A percentile compares a stretch with the other conserved stretches of the same genome.
phyloP scores from a whole-genome alignment of 495 filamentous ascomycete genomes.

The Thozetella sp. region DNA sequence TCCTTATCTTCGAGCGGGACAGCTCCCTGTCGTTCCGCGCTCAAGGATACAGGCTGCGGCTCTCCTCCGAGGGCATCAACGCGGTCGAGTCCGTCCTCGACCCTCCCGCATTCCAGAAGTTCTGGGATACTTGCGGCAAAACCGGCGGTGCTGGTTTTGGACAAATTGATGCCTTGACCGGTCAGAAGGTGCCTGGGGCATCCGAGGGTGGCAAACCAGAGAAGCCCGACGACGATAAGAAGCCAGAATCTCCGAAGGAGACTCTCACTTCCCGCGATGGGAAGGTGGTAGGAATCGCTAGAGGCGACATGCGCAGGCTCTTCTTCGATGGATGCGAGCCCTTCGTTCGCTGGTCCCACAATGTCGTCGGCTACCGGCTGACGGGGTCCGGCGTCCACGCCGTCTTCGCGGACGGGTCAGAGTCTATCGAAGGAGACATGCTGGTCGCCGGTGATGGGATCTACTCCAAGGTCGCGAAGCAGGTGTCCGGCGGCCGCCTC shows the following conservation, averaged over 20 bases:
- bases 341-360: slow-evolving; percentile 43
- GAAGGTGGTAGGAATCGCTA: slow-evolving; percentile 51
- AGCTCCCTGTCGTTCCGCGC: slow-evolving; percentile 47
- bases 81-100: slow-evolving; percentile 54
- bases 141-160: slow-evolving; percentile 46
- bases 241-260: slow-evolving; percentile 13
- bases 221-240: slow-evolving; percentile 3
- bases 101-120: slow-evolving; percentile 40
- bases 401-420: slow-evolving; percentile 49
- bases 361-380: slow-evolving; percentile 49
- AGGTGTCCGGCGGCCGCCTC: slow-evolving; percentile 47
- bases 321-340: slow-evolving; percentile 49
- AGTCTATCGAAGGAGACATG: slow-evolving; percentile 49
- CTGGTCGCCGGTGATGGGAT: slow-evolving; percentile 54
- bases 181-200: slow-evolving; percentile 17
- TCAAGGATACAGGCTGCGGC: slow-evolving; percentile 57
- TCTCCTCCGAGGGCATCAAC: slow-evolving; percentile 49
- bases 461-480: slow-evolving; percentile 50
- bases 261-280: slow-evolving; percentile 41
- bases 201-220: background rate
- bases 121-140: slow-evolving; percentile 56
- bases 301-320: slow-evolving; percentile 50
- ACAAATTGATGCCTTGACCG: slow-evolving; percentile 45
- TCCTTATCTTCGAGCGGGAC: slow-evolving; percentile 53
- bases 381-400: slow-evolving; percentile 43